phyloP scores from a whole-genome alignment of 129 eudicot genomes.

The Pulicaria dysenterica region DNA sequence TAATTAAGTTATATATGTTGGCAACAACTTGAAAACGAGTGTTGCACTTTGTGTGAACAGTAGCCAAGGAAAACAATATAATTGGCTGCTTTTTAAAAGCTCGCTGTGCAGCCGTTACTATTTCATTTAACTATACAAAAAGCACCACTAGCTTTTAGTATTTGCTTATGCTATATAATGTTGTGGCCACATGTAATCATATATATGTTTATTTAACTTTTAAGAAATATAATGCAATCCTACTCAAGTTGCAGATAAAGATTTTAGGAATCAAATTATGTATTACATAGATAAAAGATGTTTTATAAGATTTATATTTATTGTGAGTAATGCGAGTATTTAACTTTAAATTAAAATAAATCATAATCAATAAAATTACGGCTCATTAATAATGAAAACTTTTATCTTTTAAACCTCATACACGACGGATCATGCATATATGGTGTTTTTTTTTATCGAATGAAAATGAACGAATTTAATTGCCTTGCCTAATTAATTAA shows the following conservation, averaged over 20 bases:
- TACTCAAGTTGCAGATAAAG: constrained; percentile 38
- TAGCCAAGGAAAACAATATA: constrained; percentile 17
- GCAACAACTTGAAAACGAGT: constrained; percentile 21
- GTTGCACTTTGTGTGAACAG: constrained; percentile 23
- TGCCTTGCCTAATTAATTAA: neutral
- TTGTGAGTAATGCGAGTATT: too few relatives aligned
- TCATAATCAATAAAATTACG: too few relatives aligned
- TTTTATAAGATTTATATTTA: too few relatives aligned
- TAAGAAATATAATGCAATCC: constrained; percentile 33
- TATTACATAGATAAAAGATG: too few relatives aligned
- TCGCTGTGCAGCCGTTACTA: constrained; percentile 1
- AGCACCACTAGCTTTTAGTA: constrained; percentile 23
- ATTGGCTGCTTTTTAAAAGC: constrained; percentile 29
- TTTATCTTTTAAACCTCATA: too few relatives aligned
- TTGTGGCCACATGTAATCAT: constrained; percentile 31
- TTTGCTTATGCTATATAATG: constrained; percentile 27
- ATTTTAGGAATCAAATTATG: constrained; percentile 36
- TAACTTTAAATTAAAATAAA: too few relatives aligned
- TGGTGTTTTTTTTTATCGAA: constrained; percentile 16
- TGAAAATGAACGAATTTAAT: neutral
- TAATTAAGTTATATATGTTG: neutral
- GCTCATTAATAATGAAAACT: too few relatives aligned
- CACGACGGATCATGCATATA: neutral
- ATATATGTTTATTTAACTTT: too few relatives aligned
- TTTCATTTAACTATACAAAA: constrained; percentile 28